Evolutionary conservation across 371 early-diverging fungal genomes (phyloP), one percentile per base, ranked within the genome.

Genomic region (Saksenaea oblongispora): DNA sequence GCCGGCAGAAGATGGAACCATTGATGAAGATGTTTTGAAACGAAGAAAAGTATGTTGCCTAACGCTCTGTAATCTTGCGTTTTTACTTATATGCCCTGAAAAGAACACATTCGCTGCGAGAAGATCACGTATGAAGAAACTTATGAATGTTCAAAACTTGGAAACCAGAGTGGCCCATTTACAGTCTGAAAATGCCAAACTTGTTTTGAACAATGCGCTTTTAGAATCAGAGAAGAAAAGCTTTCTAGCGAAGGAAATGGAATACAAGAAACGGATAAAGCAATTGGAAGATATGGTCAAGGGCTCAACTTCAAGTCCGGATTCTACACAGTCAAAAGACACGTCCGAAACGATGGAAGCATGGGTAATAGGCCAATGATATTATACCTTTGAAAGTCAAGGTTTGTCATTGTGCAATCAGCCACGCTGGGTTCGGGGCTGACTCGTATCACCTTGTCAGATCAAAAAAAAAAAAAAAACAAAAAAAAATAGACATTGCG

Each of bases 81-180:
- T 1, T 36, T 35, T 39, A 36, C 15, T 55, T n/a, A 4, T 15
- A 31, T 15, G 7, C 7, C 58, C 7, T 18, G 5, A 22, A 47
- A 17, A 92, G 87, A 96, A 96, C 82, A 95, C 95, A 14, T 92
- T 93, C 65, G 96, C 97, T 3, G 97, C 97, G 17, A 90, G 97
- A 58, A 89, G 95, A 64, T 93, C 94, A 22, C 90, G 97, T 42
- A 78, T 90, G 67, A 91, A 93, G 74, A 96, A 95, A 83, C 78
- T 91, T 54, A 78, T 88, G 47, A 87, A 90, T 64, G 85, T 95
- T 58, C 93, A 93, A 70, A 79, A 86, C 34, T 85, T 97, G 9
- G 95, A 96, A 76, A 73, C 70, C 59, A 84, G 86, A 63, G 93
- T 93, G 31, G 75, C 79, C 18, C 83, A 85, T 59, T 84, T 97